Conservation (phyloP, 257 asterid species). For the Solanum chmielewskii region DNA sequence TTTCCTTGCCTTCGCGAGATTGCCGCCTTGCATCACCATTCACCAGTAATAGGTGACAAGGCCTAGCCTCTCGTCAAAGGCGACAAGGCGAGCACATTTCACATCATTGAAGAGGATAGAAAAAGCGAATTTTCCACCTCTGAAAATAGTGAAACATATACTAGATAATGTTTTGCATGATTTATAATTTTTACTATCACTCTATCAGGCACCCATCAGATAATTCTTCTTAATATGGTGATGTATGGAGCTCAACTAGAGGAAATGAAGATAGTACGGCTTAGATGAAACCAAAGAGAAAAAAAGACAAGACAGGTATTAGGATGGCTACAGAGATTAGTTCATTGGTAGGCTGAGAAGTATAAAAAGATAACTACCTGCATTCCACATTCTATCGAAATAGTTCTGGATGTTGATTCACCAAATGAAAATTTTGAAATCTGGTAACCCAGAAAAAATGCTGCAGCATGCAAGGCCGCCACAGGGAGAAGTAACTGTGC, state of each 20-base stretch:
- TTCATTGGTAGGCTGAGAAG: not conserved
- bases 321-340: not conserved
- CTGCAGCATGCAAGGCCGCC: constrained; percentile 77
- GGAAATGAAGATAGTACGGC: not conserved
- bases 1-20: not conserved
- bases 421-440: constrained; percentile 79
- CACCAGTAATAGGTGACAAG: not conserved
- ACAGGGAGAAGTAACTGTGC: constrained; percentile 71
- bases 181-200: not conserved
- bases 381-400: constrained; percentile 97
- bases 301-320: not conserved
- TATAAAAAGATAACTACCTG: constrained; percentile 40
- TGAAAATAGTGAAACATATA: not conserved
- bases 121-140: not conserved
- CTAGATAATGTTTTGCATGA: not conserved
- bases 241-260: not conserved
- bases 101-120: not conserved
- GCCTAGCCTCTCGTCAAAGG: not conserved
- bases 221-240: not conserved
- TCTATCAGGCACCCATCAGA: not conserved
- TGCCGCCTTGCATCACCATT: not conserved
- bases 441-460: constrained; percentile 75
- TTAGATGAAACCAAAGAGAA: not conserved
- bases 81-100: not conserved
- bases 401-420: constrained; percentile 95